Evolutionary conservation across 164 flowering plant species (phyloP), one percentile per base, ranked within the genome.

Genomic region (Liquidambar formosana): DNA sequence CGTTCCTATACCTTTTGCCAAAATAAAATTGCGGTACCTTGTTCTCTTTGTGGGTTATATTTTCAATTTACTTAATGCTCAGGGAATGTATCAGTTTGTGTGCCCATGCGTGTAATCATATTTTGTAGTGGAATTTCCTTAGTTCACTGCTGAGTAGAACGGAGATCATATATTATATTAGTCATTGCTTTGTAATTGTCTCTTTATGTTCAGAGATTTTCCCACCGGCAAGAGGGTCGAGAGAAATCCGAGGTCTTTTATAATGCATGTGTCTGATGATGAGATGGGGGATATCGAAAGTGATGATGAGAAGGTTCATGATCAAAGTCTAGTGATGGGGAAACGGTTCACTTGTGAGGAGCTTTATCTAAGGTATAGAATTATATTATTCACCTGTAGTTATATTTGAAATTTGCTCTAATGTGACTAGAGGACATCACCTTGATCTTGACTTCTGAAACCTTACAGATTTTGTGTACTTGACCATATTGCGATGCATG

Each of bases 321-420:
- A 26, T 25, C 58, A 11, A 13, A 33, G 62, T 54, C 25, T 62
- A 44, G 69, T 64, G 46, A 53, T 56, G 0, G 79, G 75, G 19
- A 80, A 53, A 12, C 77, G 86, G 28, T 89, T 91, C 56, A n/a
- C 72, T 60, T 89, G 81, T 61, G 77, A 80, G 72, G 85, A 79
- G 3, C 65, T 85, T 14, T 77, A 75, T 71, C n/a, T 84, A 61
- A 88, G 92, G 89, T 89, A 71, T 48, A 9, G 18, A 16, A 45
- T 51, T 57, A 16, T 33, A 46, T 56, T 48, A 15, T 58, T 25
- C 10, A 18, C 10, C 19, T 19, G 8, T n/a, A n/a, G n/a, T 46
- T 27, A 27, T 57, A 3, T 23, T 26, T 54, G 14, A n/a, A 28
- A 26, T 1, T 18, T 46, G 12, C 12, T 25, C 8, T 13, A 25